Evolutionary conservation across 1,284 basidiomycete species (phyloP), one percentile per base, ranked within the genome.

Genomic region (Fomitopsis pinicola): DNA sequence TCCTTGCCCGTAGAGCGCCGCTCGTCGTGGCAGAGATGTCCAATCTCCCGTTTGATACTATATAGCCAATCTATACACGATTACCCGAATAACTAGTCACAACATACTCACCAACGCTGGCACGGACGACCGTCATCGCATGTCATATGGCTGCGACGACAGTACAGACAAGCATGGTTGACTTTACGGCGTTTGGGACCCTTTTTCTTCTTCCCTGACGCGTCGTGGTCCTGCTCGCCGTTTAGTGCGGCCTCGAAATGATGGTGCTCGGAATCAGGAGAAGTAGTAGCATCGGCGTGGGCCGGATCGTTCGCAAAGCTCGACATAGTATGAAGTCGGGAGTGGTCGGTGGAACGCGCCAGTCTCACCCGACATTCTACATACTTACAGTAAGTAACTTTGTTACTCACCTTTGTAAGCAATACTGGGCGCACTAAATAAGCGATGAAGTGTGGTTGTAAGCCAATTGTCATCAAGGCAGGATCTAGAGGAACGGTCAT

Each of bases 101-200:
- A 22, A 50, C 19, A 33, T 19, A 80, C 90, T 75, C 72, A 95
- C 94, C 94, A 95, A 68, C 94, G 85, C 69, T 94, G 90, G 74
- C 94, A 95, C 5, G 94, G 94, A 53, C 94, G 80, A 22, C 89
- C 89, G 67, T 94, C 92, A 72, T 95, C 92, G 77, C 94, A 95
- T 9, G 92, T 94, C 93, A 95, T 93, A 84, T 94, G 90, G 82
- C 92, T 95, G 62, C 94, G 80, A 67, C 95, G 82, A 76, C 95
- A 97, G 76, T 97, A 98, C 56, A 98, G 81, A 73, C 95, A 97
- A 1, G 95, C 95, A 76, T 92, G 90, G 75, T 94, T 94, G 62
- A 92, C 90, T 73, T 93, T 94, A 60, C 90, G 78, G 67, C 91
- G 78, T 75, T 91, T 91, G 55, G 78, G 74, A 45, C 65, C 66